phyloP scores from a whole-genome alignment of 2,329 filamentous ascomycete genomes.

The Apiospora arundinis region DNA sequence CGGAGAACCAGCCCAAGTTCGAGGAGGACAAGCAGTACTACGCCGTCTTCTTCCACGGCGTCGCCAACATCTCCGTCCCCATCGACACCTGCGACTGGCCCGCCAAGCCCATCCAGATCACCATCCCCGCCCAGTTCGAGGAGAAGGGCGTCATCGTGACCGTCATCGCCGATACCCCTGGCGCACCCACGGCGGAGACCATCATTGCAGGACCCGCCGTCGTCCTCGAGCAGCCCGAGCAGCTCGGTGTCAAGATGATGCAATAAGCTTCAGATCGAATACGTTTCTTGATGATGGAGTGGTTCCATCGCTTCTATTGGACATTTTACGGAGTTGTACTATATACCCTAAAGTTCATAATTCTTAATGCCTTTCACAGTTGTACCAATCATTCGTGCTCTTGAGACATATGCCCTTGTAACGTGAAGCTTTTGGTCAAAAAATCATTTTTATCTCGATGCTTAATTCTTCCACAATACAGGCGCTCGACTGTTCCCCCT shows the following conservation, averaged over 20 bases:
- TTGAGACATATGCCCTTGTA: neutral
- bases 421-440: too few relatives aligned
- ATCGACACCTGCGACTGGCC: slow-evolving; percentile 39
- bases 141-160: slow-evolving; percentile 44
- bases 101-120: slow-evolving; percentile 37
- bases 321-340: neutral
- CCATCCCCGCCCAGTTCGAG: slow-evolving; percentile 44
- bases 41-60: slow-evolving; percentile 48
- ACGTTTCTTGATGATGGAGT: neutral
- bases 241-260: slow-evolving; percentile 30
- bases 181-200: slow-evolving; percentile 44
- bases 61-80: slow-evolving; percentile 43
- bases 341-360: neutral
- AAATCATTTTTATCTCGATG: neutral
- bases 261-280: neutral
- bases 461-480: too few relatives aligned
- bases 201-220: slow-evolving; percentile 47
- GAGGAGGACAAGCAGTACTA: slow-evolving; percentile 41
- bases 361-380: neutral
- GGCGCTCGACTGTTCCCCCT: too few relatives aligned
- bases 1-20: slow-evolving; percentile 36
- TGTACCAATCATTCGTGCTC: neutral
- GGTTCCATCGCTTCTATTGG: neutral
- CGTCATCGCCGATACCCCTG: slow-evolving; percentile 44
- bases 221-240: slow-evolving; percentile 44